Evolutionary conservation across 164 flowering plant species (phyloP), one percentile per base, ranked within the genome.

Genomic region (grape (Vitis vinifera)): DNA sequence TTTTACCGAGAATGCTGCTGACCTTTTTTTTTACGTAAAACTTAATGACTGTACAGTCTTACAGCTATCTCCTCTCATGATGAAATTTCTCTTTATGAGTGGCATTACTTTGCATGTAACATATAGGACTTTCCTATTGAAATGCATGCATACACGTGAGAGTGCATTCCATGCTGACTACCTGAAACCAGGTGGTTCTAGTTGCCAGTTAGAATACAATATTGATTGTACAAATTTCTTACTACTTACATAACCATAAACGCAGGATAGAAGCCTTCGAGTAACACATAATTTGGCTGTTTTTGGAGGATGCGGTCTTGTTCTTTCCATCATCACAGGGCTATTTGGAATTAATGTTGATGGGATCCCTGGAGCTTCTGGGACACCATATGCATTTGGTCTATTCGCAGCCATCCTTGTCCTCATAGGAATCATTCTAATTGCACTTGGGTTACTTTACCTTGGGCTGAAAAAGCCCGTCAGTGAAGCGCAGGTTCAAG

Each of bases 261-360:
- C 78, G 15, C 88, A 94, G 98, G 98, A 94, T 69, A 85, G 77
- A 79, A 94, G 98, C 83, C 89, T 92, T 63, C 85, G 90, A 19
- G 90, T 94, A 14, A 88, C 93, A 2, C 98, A 94, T 64, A 92
- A 94, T 76, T 76, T 92, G 76, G 84, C 88, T 17, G 97, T 94
- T 49, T 94, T 94, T 75, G 98, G 97, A 1, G 98, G 97, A 15
- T 79, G 93, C 71, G 98, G 98, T 44, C 90, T 94, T 66, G 88
- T 94, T 31, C 94, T 94, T 65, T 78, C 98, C 27, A 84, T 94
- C 71, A 82, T 92, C 73, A 90, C 97, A 0, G 98, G 98, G 37
- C 83, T 94, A 9, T 94, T 94, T 80, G 98, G 98, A 47, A 89
- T 94, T 78, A 94, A 94, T 71, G 96, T 94, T 17, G 98, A 94